Base-by-base conservation (phyloP, 306 rosid genomes). In the Vigna radiata region DNA sequence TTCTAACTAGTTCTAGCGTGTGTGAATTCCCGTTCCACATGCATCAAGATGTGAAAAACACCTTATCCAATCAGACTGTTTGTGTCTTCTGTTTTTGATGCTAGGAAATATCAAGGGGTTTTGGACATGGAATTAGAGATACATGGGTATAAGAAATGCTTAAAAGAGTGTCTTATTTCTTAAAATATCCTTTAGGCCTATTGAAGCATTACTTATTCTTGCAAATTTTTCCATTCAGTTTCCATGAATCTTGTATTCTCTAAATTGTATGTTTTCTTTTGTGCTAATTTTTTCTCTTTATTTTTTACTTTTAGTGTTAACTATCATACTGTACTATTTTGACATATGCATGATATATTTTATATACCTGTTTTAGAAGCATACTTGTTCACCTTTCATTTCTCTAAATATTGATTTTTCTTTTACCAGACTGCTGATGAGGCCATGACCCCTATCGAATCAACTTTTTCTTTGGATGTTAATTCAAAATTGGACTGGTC, bases 361-460 rank as follows among this genome's bases (percentile, higher is more conserved):
- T 43, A 18, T 29, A 17, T 49, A 3, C 64, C 62, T 78, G 15
- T 29, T 48, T 74, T 70, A 6, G 78, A 37, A 52, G 39, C 56
- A 63, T 21, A 48, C 58, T 19, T 56, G 23, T 68, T 17, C 29
- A 48, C 36, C 53, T 17, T 78, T 53, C 79, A 33, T 67, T 41
- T 53, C 36, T 33, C 14, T 62, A 17, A 62, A 16, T 27, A 77
- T 41, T 49, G 25, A 37, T 70, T 56, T 9, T 6, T 69, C 48
- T 78, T 60, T 62, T 60, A 76, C 68, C 87, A 94, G 98, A 94
- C 91, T 56, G 98, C 98, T 67, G 97, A 90, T 84, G 96, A 87
- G 85, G 98, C 98, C 36, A 94, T 91, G 98, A 94, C 97, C 18
- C 98, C 98, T 66, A 94, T 94, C 80, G 98, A 94, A 73, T 94